Evolutionary conservation across 2,329 filamentous ascomycete genomes (phyloP).

Genomic region (Diaporthe amygdali): DNA sequence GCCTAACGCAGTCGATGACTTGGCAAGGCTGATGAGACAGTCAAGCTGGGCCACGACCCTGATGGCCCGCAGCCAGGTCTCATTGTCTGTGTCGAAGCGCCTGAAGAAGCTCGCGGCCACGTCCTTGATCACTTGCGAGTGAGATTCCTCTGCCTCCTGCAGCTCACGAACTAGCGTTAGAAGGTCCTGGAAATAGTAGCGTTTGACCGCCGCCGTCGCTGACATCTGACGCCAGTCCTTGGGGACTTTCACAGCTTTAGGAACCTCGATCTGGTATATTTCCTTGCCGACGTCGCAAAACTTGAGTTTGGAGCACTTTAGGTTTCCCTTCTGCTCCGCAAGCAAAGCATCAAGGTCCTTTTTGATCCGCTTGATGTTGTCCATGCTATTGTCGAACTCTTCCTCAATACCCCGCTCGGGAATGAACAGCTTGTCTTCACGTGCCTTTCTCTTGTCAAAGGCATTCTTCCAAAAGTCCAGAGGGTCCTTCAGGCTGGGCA

Average conservation of each 20-base stretch:
- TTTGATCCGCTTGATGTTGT: slow-evolving; percentile 77
- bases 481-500: slow-evolving; percentile 81
- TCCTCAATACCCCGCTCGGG: slow-evolving; percentile 87
- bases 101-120: slow-evolving; percentile 83
- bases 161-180: slow-evolving; percentile 82
- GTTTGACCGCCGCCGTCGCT: slow-evolving; percentile 85
- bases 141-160: slow-evolving; percentile 93
- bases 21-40: slow-evolving; percentile 91
- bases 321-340: slow-evolving; percentile 71
- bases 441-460: slow-evolving; percentile 83
- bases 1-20: slow-evolving; percentile 82
- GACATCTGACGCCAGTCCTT: slow-evolving; percentile 96
- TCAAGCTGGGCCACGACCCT: slow-evolving; percentile 91
- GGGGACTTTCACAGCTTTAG: slow-evolving; percentile 84
- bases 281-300: slow-evolving; percentile 93
- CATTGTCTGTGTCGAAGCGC: slow-evolving; percentile 87
- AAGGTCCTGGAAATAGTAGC: slow-evolving; percentile 90
- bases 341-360: slow-evolving; percentile 74
- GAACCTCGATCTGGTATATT: slow-evolving; percentile 93
- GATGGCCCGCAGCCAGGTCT: slow-evolving; percentile 86
- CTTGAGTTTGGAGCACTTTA: slow-evolving; percentile 76
- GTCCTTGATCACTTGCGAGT: slow-evolving; percentile 88
- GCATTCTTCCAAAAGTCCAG: slow-evolving; percentile 89
- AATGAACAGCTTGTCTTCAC: slow-evolving; percentile 80
- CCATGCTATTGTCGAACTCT: slow-evolving; percentile 87